phyloP scores from a whole-genome alignment of 371 early-diverging fungal genomes.

The Actinomortierella ambigua region DNA sequence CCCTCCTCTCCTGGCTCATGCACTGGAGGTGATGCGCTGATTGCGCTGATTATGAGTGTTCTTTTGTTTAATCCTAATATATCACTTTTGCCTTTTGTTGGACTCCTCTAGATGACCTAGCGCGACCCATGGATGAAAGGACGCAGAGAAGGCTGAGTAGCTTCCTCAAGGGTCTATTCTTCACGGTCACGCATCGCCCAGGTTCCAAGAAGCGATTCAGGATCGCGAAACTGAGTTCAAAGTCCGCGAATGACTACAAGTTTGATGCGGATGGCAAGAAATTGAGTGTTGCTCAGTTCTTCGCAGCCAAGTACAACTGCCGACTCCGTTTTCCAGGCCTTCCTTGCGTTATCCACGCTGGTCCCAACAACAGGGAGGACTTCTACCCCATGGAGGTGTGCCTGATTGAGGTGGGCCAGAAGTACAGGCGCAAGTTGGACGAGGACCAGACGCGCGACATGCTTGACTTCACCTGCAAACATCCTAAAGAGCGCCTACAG shows the following conservation, averaged over 20 bases:
- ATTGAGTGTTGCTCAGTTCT: constrained; percentile 64
- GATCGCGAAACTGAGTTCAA: constrained; percentile 52
- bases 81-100: too few relatives aligned
- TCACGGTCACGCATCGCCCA: constrained; percentile 60
- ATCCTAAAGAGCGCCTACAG: constrained; percentile 57
- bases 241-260: constrained; percentile 54
- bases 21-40: too few relatives aligned
- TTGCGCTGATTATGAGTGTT: too few relatives aligned
- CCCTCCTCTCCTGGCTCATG: too few relatives aligned
- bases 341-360: constrained; percentile 64
- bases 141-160: constrained; percentile 52
- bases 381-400: constrained; percentile 78
- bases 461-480: constrained; percentile 69
- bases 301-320: constrained; percentile 55
- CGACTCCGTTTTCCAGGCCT: constrained; percentile 63
- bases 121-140: constrained; percentile 40
- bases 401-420: constrained; percentile 64
- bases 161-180: constrained; percentile 56
- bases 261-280: constrained; percentile 52
- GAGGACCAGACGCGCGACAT: constrained; percentile 74
- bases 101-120: constrained; percentile 51
- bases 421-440: constrained; percentile 62
- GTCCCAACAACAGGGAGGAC: constrained; percentile 1
- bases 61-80: too few relatives aligned
- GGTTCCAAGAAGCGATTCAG: constrained; percentile 58